These are phyloP conservation scores for Salix dunnii DNA, from an alignment of 345 rosid species.

Conservation along the genomic window DNA sequence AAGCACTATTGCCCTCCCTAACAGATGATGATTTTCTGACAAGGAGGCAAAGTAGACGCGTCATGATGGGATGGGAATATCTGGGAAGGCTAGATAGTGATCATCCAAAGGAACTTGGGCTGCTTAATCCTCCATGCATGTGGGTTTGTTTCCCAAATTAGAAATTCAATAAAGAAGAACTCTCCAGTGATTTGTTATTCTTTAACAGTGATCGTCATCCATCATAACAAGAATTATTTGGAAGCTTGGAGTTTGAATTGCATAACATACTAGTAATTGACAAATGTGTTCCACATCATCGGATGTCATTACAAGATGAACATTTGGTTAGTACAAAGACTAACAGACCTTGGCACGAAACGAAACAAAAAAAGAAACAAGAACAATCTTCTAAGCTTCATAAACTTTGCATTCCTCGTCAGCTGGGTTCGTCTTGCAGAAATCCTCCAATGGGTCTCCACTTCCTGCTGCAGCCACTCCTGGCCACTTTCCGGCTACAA, in stretches of 20 bases:
- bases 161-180: too few species aligned
- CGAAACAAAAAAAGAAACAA: not conserved
- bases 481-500: conserved; percentile 89
- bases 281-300: conserved; percentile 15
- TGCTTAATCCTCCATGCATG: not conserved
- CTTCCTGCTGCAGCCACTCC: conserved; percentile 56
- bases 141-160: not conserved
- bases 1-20: not conserved
- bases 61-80: too few species aligned
- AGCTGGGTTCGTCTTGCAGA: conserved; percentile 84
- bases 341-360: conserved; percentile 3
- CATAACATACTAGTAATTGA: not conserved
- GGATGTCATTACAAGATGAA: conserved; percentile 12
- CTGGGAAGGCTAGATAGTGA: not conserved
- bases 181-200: too few species aligned
- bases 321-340: conserved; percentile 11
- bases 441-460: conserved; percentile 91
- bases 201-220: too few species aligned
- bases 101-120: not conserved
- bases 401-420: conserved; percentile 92
- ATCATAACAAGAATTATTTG: not conserved
- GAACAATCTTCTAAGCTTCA: conserved; percentile 41
- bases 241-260: not conserved
- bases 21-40: not conserved
- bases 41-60: not conserved